phyloP scores from a whole-genome alignment of 2,329 filamentous ascomycete genomes.

The Chrysoporthe deuterocubensis region DNA sequence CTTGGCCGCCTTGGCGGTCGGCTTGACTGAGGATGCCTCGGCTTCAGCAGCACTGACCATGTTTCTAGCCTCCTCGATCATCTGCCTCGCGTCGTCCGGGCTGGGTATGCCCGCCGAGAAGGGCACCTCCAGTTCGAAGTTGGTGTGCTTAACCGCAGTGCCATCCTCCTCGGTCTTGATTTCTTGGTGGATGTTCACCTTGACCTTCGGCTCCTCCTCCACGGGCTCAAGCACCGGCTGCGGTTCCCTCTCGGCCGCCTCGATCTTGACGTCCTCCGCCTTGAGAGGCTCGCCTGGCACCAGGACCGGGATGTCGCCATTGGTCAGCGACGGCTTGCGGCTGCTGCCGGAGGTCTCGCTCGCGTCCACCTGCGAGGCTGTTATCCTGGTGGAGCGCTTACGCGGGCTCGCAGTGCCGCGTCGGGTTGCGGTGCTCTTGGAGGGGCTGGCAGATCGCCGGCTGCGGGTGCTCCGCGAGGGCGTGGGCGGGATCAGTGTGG shows the following conservation, averaged over 20 bases:
- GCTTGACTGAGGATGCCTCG: slow-evolving; percentile 14
- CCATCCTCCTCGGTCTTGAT: slow-evolving; percentile 58
- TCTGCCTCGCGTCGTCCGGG: slow-evolving; percentile 76
- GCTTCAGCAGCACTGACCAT: slow-evolving; percentile 74
- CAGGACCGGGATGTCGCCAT: slow-evolving; percentile 35
- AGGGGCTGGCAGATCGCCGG: slow-evolving; percentile 62
- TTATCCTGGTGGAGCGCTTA: slow-evolving; percentile 54
- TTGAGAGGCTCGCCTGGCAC: slow-evolving; percentile 24
- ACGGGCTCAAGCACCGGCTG: slow-evolving; percentile 53
- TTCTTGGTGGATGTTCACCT: slow-evolving; percentile 71
- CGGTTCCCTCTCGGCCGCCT: slow-evolving; percentile 55
- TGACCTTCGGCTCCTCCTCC: slow-evolving; percentile 64
- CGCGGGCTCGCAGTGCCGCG: slow-evolving; percentile 56
- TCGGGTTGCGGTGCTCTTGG: slow-evolving; percentile 49
- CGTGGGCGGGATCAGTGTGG: slow-evolving; percentile 53
- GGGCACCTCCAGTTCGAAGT: slow-evolving; percentile 77
- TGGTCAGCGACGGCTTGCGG: slow-evolving; percentile 35
- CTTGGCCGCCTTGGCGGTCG: slow-evolving; percentile 45
- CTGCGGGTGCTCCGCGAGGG: slow-evolving; percentile 53
- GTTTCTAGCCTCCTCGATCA: slow-evolving; percentile 84
- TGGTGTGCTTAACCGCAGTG: slow-evolving; percentile 70
- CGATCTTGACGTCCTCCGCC: slow-evolving; percentile 42
- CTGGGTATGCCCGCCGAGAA: slow-evolving; percentile 69
- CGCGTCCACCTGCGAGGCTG: slow-evolving; percentile 44
- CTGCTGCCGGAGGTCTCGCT: slow-evolving; percentile 38